Conservation (phyloP, 257 asterid genomes). For the Solanum habrochaites region DNA sequence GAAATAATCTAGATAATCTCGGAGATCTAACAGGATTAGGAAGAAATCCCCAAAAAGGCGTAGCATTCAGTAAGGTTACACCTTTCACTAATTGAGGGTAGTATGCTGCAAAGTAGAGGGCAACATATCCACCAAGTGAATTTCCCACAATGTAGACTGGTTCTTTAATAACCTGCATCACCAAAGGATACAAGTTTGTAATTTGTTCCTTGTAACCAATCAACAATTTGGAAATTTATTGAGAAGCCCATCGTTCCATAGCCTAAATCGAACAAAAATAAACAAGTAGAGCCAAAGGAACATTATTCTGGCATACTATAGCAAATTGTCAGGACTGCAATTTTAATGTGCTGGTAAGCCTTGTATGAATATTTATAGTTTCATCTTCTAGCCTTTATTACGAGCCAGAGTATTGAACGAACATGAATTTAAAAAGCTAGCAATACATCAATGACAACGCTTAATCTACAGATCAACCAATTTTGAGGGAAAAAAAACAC, state of each 20-base stretch:
- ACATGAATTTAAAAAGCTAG: background rate
- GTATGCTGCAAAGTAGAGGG: constrained; percentile 77
- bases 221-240: background rate
- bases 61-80: constrained; percentile 77
- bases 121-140: constrained; percentile 89
- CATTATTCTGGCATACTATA: background rate
- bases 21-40: constrained; percentile 83
- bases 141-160: constrained; percentile 92
- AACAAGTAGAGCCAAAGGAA: background rate
- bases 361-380: background rate
- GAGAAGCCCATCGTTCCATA: background rate
- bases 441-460: background rate
- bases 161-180: constrained; percentile 66
- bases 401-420: background rate
- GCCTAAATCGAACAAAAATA: background rate
- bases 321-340: background rate
- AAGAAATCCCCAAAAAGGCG: constrained; percentile 93
- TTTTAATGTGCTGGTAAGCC: background rate
- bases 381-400: background rate
- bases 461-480: background rate
- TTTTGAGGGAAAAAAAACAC: background rate
- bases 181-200: background rate
- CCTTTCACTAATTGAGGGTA: constrained; percentile 87
- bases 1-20: constrained; percentile 56
- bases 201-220: background rate